Conservation (phyloP, 2,329 filamentous ascomycete species). For the Aspergillus intermedius region DNA sequence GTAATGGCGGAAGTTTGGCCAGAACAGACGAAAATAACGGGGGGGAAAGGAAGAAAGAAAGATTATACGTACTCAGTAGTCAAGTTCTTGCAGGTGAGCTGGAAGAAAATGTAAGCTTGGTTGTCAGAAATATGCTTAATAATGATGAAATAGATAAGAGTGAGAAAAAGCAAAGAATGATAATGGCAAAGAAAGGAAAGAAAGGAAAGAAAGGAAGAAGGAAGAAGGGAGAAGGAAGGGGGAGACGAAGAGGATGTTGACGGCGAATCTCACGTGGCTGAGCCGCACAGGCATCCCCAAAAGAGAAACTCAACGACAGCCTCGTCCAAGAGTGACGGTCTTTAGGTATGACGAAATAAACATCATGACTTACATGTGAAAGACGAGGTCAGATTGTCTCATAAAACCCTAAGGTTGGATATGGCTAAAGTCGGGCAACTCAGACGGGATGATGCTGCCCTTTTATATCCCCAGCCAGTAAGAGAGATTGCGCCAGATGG, state of each 20-base stretch:
- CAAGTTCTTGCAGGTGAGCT: too few relatives aligned
- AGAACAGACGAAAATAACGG: too few relatives aligned
- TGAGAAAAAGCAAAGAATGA: too few relatives aligned
- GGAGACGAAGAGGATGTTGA: background rate
- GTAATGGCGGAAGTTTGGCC: background rate
- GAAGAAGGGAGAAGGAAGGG: background rate
- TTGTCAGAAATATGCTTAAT: background rate
- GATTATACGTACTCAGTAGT: too few relatives aligned
- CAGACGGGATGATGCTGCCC: too few relatives aligned
- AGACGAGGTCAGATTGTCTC: background rate
- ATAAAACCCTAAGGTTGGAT: background rate
- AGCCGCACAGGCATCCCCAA: background rate
- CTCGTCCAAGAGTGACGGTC: too few relatives aligned
- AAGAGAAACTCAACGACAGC: too few relatives aligned
- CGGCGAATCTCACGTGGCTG: background rate
- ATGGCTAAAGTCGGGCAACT: background rate
- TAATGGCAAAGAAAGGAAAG: background rate
- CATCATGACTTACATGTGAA: background rate
- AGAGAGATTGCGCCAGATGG: background rate
- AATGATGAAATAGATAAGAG: background rate
- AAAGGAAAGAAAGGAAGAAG: background rate
- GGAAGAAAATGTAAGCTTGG: too few relatives aligned
- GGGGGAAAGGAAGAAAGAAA: too few relatives aligned
- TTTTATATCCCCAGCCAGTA: background rate
- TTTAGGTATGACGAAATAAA: background rate